Evolutionary conservation across 2,329 filamentous ascomycete genomes (phyloP).

Genomic region (Claviceps africana): DNA sequence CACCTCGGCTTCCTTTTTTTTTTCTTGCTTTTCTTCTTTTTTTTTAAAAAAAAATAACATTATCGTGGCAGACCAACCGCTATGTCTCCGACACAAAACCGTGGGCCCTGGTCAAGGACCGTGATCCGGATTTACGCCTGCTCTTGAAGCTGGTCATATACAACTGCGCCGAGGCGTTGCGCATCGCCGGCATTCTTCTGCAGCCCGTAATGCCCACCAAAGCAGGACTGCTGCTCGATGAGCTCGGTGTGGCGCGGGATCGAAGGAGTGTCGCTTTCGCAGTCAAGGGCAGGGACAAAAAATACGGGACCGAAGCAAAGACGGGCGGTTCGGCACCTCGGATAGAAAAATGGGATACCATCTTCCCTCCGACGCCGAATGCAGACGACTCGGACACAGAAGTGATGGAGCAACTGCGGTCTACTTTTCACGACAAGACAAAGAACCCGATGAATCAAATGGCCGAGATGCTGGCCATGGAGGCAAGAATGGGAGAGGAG

Average conservation of each 20-base stretch:
- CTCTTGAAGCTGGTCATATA: constrained; percentile 51
- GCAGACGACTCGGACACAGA: constrained; percentile 13
- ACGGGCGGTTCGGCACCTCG: constrained; percentile 15
- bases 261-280: constrained; percentile 52
- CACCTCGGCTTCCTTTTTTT: neutral
- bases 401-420: constrained; percentile 8
- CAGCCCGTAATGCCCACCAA: constrained; percentile 86
- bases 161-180: constrained; percentile 58
- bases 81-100: constrained; percentile 48
- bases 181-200: constrained; percentile 68
- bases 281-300: constrained; percentile 45
- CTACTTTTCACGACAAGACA: constrained; percentile 9
- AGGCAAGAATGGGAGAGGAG: constrained; percentile 15
- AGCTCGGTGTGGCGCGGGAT: constrained; percentile 53
- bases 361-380: constrained; percentile 36
- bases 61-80: constrained; percentile 21
- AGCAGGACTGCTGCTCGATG: constrained; percentile 56
- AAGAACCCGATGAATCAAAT: constrained; percentile 16
- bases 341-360: constrained; percentile 23
- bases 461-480: constrained; percentile 15
- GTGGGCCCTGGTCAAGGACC: constrained; percentile 44
- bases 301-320: constrained; percentile 44
- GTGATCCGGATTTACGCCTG: constrained; percentile 18
- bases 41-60: too few relatives aligned
- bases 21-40: neutral